Percentiles rank a stretch among this genome's conserved stretches.
Conservation (phyloP, 2,329 filamentous ascomycete species). For the Oidium heveae region DNA sequence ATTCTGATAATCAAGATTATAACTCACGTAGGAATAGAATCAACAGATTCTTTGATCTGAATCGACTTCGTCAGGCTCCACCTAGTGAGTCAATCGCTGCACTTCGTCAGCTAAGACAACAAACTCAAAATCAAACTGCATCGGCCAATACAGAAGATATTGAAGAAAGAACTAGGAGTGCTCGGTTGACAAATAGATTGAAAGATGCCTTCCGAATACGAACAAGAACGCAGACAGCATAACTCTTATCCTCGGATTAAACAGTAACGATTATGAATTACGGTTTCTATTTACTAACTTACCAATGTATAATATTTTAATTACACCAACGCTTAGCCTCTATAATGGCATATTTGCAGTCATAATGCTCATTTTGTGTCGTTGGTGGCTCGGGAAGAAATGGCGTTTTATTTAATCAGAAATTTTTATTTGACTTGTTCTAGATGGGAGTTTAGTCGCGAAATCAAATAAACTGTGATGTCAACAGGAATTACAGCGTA, state of each 20-base stretch:
- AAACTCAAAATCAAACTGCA: conserved; percentile 9
- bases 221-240: conserved; percentile 7
- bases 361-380: not conserved
- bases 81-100: conserved; percentile 36
- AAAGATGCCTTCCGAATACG: conserved; percentile 10
- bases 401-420: too few relatives aligned
- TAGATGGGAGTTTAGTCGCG: too few relatives aligned
- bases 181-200: conserved; percentile 10
- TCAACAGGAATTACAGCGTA: too few relatives aligned
- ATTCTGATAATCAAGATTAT: conserved; percentile 14
- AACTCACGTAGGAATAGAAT: conserved; percentile 19
- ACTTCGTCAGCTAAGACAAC: conserved; percentile 23
- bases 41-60: conserved; percentile 29
- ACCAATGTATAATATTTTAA: not conserved
- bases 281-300: too few relatives aligned
- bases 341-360: not conserved
- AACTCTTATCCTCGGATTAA: not conserved
- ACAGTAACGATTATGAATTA: not conserved
- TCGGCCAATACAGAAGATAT: conserved; percentile 2
- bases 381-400: too few relatives aligned
- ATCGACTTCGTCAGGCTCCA: conserved; percentile 30
- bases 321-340: not conserved
- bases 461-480: too few relatives aligned
- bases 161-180: conserved; percentile 9
- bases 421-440: too few relatives aligned